Evolutionary conservation across 2,329 filamentous ascomycete species (phyloP).

Genomic region (Sporothrix variecibatus): DNA sequence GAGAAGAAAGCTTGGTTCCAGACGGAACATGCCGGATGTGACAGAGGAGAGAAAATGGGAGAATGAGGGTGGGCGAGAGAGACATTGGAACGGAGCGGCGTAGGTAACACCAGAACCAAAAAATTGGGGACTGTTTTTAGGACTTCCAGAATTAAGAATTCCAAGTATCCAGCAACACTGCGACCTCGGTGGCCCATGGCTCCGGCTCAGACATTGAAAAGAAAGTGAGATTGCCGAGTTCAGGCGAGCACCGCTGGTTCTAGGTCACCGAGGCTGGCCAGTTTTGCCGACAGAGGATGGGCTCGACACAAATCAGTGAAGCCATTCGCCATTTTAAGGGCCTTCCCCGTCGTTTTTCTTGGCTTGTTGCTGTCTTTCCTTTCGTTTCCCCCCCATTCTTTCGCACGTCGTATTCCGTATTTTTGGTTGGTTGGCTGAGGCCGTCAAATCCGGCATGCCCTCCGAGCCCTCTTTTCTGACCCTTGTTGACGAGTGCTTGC

Average conservation of each 20-base stretch:
- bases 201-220: not conserved
- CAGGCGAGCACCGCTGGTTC: not conserved
- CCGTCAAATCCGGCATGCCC: not conserved
- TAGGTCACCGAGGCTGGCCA: not conserved
- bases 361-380: not conserved
- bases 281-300: not conserved
- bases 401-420: not conserved
- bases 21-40: constrained; percentile 14
- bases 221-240: not conserved
- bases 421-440: not conserved
- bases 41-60: not conserved
- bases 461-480: not conserved
- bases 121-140: not conserved
- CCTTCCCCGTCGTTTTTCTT: no score
- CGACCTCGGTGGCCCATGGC: not conserved
- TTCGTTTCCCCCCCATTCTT: not conserved
- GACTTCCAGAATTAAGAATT: not conserved
- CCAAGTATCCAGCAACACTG: not conserved
- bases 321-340: not conserved
- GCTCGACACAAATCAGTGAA: not conserved
- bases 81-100: not conserved
- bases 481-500: not conserved
- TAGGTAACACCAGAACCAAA: not conserved
- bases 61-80: not conserved
- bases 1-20: not conserved